phyloP scores from a whole-genome alignment of 768 basidiomycete species.

The Leccinum arenicola region DNA sequence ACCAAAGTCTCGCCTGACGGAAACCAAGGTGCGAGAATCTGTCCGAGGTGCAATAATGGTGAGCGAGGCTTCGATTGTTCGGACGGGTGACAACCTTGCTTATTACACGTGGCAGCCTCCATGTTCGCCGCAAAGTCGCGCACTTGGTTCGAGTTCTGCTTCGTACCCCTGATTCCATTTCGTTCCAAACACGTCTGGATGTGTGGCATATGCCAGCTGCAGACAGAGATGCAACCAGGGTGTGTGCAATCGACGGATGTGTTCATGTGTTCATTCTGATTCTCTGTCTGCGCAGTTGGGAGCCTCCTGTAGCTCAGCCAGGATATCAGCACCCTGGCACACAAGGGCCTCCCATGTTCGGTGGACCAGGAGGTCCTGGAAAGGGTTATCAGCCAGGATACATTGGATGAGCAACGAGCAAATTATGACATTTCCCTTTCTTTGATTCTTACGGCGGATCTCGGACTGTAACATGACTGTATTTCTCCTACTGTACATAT shows the following conservation, averaged over 20 bases:
- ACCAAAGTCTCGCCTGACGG: constrained; percentile 57
- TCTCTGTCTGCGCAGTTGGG: constrained; percentile 27
- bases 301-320: constrained; percentile 33
- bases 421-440: background rate
- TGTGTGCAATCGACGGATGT: constrained; percentile 28
- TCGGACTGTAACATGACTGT: background rate
- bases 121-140: constrained; percentile 62
- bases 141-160: constrained; percentile 76
- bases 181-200: constrained; percentile 62
- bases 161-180: constrained; percentile 68
- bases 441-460: constrained; percentile 1
- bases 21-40: constrained; percentile 50
- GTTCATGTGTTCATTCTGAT: background rate
- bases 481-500: background rate
- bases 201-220: constrained; percentile 72
- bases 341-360: constrained; percentile 6
- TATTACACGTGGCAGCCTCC: constrained; percentile 38
- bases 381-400: constrained; percentile 33
- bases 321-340: constrained; percentile 38
- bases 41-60: constrained; percentile 76
- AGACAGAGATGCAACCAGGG: constrained; percentile 49
- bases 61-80: constrained; percentile 9
- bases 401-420: constrained; percentile 10
- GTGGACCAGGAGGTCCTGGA: constrained; percentile 7
- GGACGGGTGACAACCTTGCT: background rate